Evolutionary conservation across 2,329 filamentous ascomycete species (phyloP).

Genomic region (Colletotrichum sansevieriae): DNA sequence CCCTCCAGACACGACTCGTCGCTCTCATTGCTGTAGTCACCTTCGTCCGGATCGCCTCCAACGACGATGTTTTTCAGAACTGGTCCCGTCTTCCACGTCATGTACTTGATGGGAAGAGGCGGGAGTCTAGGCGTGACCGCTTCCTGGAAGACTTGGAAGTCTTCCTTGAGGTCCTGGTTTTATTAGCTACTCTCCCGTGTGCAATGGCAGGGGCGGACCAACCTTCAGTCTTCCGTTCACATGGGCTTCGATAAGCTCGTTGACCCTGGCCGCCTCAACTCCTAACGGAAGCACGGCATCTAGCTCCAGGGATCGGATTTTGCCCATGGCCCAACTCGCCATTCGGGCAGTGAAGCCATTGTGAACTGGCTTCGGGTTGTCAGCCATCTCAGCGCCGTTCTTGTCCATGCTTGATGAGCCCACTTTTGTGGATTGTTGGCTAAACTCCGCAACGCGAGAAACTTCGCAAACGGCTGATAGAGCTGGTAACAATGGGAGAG

Average conservation of each 20-base stretch:
- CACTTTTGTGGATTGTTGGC: background rate
- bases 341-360: background rate
- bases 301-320: background rate
- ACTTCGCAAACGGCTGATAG: background rate
- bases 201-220: background rate
- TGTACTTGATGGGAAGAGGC: background rate
- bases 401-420: background rate
- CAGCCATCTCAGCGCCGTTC: background rate
- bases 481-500: background rate
- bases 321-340: background rate
- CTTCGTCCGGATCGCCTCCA: constrained; percentile 8
- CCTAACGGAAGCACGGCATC: background rate
- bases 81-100: constrained; percentile 27
- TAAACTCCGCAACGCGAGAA: too few relatives aligned
- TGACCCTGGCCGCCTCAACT: background rate
- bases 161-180: background rate
- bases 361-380: background rate
- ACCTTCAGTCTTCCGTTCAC: background rate
- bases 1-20: accelerated
- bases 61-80: background rate
- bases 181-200: background rate
- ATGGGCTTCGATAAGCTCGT: background rate
- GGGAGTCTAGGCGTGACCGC: background rate
- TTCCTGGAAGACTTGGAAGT: background rate
- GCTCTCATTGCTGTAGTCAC: background rate